phyloP scores from a whole-genome alignment of 2,329 filamentous ascomycete species.

The Grosmannia huntii region DNA sequence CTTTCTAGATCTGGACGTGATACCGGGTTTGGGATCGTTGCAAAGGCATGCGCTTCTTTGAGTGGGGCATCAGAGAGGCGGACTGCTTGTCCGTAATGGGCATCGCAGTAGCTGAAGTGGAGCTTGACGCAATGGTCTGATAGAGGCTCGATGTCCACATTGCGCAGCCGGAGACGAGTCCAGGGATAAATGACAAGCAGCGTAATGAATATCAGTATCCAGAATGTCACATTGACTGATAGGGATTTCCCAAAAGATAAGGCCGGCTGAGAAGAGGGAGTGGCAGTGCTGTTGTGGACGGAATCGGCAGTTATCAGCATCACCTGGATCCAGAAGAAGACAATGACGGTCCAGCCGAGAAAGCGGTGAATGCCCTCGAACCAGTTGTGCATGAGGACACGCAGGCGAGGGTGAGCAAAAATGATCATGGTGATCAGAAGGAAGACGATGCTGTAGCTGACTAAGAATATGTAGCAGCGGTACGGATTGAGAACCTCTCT shows the following conservation, averaged over 20 bases:
- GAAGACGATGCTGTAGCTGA: conserved; percentile 13
- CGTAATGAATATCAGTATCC: conserved; percentile 35
- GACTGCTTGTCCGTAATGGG: conserved; percentile 41
- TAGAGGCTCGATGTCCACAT: conserved; percentile 52
- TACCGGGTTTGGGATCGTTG: conserved; percentile 50
- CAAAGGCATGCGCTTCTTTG: conserved; percentile 64
- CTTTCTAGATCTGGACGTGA: background rate
- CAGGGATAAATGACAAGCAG: conserved; percentile 58
- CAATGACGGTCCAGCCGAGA: conserved; percentile 19
- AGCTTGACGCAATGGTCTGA: conserved; percentile 62
- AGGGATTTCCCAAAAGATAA: background rate
- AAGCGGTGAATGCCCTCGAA: conserved; percentile 25
- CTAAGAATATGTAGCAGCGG: conserved; percentile 15
- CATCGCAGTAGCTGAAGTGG: conserved; percentile 51
- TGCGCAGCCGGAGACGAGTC: conserved; percentile 55
- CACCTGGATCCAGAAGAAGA: conserved; percentile 51
- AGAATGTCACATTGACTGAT: background rate
- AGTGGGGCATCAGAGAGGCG: conserved; percentile 51
- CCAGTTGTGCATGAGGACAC: conserved; percentile 19
- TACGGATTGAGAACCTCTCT: conserved; percentile 11
- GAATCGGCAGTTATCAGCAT: conserved; percentile 39
- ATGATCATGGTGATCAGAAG: background rate
- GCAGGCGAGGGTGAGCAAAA: background rate
- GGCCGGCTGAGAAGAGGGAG: background rate
- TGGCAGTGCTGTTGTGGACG: conserved; percentile 8